Conservation (phyloP, 495 filamentous ascomycete species). For the Tuber borchii region DNA sequence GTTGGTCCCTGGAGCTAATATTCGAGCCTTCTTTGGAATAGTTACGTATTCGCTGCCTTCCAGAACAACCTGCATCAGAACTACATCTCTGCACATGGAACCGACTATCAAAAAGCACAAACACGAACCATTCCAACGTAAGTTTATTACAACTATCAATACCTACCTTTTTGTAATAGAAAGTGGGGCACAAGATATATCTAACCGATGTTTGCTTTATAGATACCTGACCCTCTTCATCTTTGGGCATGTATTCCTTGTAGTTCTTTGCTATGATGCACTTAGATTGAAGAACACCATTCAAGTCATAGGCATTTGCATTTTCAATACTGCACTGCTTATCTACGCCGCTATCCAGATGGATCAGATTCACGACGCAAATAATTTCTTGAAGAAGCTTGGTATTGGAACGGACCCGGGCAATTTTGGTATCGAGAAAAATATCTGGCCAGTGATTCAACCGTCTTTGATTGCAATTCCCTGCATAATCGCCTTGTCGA, state of each 20-base stretch:
- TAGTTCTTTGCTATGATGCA: constrained; percentile 85
- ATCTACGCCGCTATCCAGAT: constrained; percentile 90
- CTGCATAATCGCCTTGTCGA: constrained; percentile 69
- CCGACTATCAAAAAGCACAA: constrained; percentile 40
- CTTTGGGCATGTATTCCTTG: constrained; percentile 88
- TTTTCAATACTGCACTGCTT: constrained; percentile 83
- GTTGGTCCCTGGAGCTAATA: constrained; percentile 12
- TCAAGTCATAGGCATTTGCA: constrained; percentile 89
- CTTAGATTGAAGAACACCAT: constrained; percentile 94
- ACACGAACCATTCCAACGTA: constrained; percentile 45
- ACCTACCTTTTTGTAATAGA: neutral
- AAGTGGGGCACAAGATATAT: constrained; percentile 12
- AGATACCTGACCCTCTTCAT: constrained; percentile 95
- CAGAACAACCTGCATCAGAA: constrained; percentile 49
- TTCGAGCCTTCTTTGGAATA: constrained; percentile 43
- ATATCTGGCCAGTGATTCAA: constrained; percentile 61
- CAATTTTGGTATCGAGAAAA: constrained; percentile 36
- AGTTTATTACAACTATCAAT: constrained; percentile 6
- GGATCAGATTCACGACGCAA: constrained; percentile 72
- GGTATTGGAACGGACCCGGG: constrained; percentile 32
- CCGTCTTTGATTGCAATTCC: constrained; percentile 82
- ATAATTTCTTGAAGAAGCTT: constrained; percentile 46
- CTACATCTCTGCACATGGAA: constrained; percentile 6
- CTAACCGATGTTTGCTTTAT: constrained; percentile 59
- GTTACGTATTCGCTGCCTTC: constrained; percentile 66